phyloP scores from a whole-genome alignment of 495 filamentous ascomycete species.

The Chaetomium tenue region DNA sequence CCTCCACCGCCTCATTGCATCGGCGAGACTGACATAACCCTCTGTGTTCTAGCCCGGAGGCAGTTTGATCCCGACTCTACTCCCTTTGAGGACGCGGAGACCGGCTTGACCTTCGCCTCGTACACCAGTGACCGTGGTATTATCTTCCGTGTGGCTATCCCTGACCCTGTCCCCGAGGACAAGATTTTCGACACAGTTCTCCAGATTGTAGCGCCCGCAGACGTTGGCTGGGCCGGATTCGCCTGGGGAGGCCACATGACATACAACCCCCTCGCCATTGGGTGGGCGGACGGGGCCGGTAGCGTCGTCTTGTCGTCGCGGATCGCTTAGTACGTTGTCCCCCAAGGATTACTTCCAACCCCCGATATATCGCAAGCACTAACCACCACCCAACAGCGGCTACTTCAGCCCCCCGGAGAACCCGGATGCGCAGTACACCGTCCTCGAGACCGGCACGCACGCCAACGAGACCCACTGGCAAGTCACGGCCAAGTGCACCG shows the following conservation, averaged over 20 bases:
- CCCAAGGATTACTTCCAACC: not conserved
- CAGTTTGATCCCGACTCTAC: constrained; percentile 40
- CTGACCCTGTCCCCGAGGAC: constrained; percentile 35
- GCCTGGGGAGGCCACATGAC: constrained; percentile 51
- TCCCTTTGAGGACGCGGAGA: constrained; percentile 39
- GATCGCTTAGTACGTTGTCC: constrained; percentile 46
- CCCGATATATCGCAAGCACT: constrained; percentile 2
- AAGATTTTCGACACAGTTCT: constrained; percentile 44
- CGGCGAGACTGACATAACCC: not conserved
- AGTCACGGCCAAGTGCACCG: constrained; percentile 45
- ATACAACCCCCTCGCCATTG: constrained; percentile 48
- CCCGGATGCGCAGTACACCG: constrained; percentile 39
- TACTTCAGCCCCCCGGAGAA: constrained; percentile 45
- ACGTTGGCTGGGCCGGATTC: constrained; percentile 46
- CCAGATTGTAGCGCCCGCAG: constrained; percentile 41
- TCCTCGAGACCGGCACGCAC: constrained; percentile 42
- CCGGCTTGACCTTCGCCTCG: constrained; percentile 44
- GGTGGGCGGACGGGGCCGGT: constrained; percentile 43
- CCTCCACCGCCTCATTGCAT: not conserved
- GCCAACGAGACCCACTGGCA: constrained; percentile 50
- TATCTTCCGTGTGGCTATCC: constrained; percentile 44
- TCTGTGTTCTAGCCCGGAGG: constrained; percentile 20
- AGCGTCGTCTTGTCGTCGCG: constrained; percentile 41
- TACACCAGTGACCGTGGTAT: constrained; percentile 41
- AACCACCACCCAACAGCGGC: constrained; percentile 36